phyloP scores from a whole-genome alignment of 208 protist genomes.

The Vickermania ingenoplastis region DNA sequence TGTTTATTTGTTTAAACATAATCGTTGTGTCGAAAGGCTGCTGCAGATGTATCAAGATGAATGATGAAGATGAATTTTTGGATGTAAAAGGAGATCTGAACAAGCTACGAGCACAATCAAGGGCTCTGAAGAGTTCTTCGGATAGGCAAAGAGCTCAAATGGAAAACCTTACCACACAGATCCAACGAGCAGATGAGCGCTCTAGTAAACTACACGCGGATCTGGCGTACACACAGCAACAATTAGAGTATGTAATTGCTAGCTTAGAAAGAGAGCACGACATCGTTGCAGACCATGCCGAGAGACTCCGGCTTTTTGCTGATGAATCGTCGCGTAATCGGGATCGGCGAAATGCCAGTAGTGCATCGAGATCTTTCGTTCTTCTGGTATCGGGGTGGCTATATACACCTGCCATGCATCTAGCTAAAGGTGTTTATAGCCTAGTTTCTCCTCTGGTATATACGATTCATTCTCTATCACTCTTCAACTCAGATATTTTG shows the following conservation, averaged over 20 bases:
- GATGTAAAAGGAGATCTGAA: background rate
- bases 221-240: conserved; percentile 70
- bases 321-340: conserved; percentile 38
- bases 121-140: conserved; percentile 17
- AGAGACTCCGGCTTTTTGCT: conserved; percentile 76
- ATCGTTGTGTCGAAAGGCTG: no score
- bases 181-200: conserved; percentile 44
- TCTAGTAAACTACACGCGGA: conserved; percentile 62
- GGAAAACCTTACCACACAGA: conserved; percentile 32
- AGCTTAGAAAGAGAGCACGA: conserved; percentile 60
- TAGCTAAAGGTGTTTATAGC: conserved; percentile 78
- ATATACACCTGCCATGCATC: conserved; percentile 69
- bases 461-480: conserved; percentile 64
- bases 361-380: conserved; percentile 23
- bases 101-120: background rate
- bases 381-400: conserved; percentile 68
- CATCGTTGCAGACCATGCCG: conserved; percentile 76
- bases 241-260: conserved; percentile 76
- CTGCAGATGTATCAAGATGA: no score
- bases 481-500: conserved; percentile 73
- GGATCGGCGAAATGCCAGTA: background rate
- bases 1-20: no score
- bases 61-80: background rate
- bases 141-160: conserved; percentile 36
- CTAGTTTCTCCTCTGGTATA: conserved; percentile 63